phyloP scores from a whole-genome alignment of 352 stramenopile genomes.

The Pythium dissotocum region DNA sequence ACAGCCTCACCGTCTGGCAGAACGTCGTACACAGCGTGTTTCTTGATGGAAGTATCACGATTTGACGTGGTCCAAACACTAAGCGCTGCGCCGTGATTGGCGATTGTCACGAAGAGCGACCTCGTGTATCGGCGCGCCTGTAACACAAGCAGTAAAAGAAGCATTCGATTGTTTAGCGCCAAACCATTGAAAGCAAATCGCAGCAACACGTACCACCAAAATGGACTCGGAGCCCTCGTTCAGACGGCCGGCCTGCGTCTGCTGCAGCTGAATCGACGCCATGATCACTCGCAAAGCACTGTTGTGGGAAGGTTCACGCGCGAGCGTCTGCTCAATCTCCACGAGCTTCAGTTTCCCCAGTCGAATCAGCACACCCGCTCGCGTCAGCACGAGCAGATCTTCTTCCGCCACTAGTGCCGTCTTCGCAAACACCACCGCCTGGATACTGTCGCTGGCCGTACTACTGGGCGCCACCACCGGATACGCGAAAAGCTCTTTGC shows the following conservation, averaged over 20 bases:
- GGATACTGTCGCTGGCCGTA: constrained; percentile 21
- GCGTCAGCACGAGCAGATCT: constrained; percentile 32
- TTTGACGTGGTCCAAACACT: constrained; percentile 25
- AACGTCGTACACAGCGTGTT: constrained; percentile 1
- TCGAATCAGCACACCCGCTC: constrained; percentile 25
- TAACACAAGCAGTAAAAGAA: not conserved
- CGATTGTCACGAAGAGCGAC: constrained; percentile 30
- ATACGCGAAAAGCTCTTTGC: constrained; percentile 29
- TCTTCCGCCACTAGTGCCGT: constrained; percentile 3
- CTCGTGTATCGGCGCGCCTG: constrained; percentile 26
- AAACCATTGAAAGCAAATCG: too few species aligned
- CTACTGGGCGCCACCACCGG: constrained; percentile 23
- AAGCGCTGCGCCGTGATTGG: constrained; percentile 24
- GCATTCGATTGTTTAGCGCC: not conserved
- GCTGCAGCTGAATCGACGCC: constrained; percentile 25
- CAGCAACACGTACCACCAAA: constrained; percentile 22
- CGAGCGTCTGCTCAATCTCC: constrained; percentile 27
- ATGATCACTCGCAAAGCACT: constrained; percentile 22
- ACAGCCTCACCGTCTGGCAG: constrained; percentile 16
- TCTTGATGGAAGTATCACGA: constrained; percentile 11
- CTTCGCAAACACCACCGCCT: constrained; percentile 22
- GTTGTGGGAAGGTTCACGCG: constrained; percentile 14
- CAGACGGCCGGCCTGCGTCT: constrained; percentile 17
- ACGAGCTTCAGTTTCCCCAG: constrained; percentile 25
- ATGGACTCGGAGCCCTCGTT: constrained; percentile 16